Percentiles rank a stretch among this genome's conserved stretches.
These are phyloP conservation scores for Talaromyces sp. DNA, from an alignment of 2,329 filamentous ascomycete genomes.

Conservation along the genomic window DNA sequence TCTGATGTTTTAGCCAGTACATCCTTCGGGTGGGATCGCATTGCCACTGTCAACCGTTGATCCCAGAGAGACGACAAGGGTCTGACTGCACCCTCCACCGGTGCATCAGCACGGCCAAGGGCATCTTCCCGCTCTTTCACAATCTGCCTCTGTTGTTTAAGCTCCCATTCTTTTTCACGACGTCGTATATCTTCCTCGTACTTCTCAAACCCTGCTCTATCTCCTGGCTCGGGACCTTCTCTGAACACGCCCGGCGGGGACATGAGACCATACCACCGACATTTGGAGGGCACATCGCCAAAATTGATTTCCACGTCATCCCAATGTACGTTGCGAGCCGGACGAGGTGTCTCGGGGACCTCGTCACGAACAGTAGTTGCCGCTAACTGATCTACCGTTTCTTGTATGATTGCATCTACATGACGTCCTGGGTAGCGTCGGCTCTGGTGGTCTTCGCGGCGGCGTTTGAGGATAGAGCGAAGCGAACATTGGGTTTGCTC, in stretches of 20 bases:
- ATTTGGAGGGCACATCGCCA: slow-evolving; percentile 9
- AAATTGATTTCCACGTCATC: background rate
- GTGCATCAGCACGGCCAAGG: slow-evolving; percentile 21
- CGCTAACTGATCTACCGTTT: slow-evolving; percentile 4
- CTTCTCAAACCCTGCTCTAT: background rate
- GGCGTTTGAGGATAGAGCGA: background rate
- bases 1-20: slow-evolving; percentile 34
- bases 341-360: background rate
- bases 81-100: slow-evolving; percentile 33
- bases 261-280: too few species aligned
- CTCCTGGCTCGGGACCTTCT: background rate
- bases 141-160: slow-evolving; percentile 13
- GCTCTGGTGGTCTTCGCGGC: background rate
- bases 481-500: background rate
- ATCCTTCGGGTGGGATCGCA: slow-evolving; percentile 25
- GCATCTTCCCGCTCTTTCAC: slow-evolving; percentile 3
- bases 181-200: background rate
- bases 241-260: background rate
- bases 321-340: background rate
- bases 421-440: too few species aligned
- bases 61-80: slow-evolving; percentile 38
- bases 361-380: slow-evolving; percentile 2
- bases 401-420: background rate
- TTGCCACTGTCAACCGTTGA: slow-evolving; percentile 30
- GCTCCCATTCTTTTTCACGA: slow-evolving; percentile 23